Evolutionary conservation across 1,284 basidiomycete genomes (phyloP), one percentile per base, ranked within the genome.

Genomic region (Polyporus tsugae): DNA sequence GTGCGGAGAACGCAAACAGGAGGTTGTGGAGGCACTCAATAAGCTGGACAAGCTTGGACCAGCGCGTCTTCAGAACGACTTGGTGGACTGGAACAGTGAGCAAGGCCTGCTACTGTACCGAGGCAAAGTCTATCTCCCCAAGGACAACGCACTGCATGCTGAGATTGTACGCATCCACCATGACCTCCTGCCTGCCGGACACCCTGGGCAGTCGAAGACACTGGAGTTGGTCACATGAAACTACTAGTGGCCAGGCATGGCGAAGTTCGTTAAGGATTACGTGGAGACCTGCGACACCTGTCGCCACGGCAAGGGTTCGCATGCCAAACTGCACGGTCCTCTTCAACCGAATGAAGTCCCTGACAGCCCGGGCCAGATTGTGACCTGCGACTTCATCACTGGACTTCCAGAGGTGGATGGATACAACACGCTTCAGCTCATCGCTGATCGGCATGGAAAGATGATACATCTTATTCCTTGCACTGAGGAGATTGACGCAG

Each of bases 231-330:
- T 62, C 42, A 33, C 9, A 9, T 41, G 22, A 6, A 62, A 49
- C 19, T 63, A 63, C 52, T 55, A 35, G 46, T 63, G 62, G 46
- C 49, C 0, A 58, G 46, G 0, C 58, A 68, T 0, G 87, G 86
- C 67, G 0, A 75, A 68, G 19, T 22, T 49, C 49, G 69, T 82
- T 0, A 58, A 49, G 0, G 61, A 70, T 0, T 87, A 87, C 67
- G 75, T 84, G 0, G 61, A 74, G 1, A 76, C 77, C 0, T 87
- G 86, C 66, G 69, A 77, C 1, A 72, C 63, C 0, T 87, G 86
- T 65, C 80, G 82, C 63, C 38, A 70, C 1, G 79, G 75, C 0
- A 86, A 86, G 66, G 7, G n/a, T n/a, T n/a, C n/a, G n/a, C 17
- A 60, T 2, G 64, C 64, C 10, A 41, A 41, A 4, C 39, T 4